phyloP scores from a whole-genome alignment of 2,329 filamentous ascomycete species.

The Pseudocercospora musae region DNA sequence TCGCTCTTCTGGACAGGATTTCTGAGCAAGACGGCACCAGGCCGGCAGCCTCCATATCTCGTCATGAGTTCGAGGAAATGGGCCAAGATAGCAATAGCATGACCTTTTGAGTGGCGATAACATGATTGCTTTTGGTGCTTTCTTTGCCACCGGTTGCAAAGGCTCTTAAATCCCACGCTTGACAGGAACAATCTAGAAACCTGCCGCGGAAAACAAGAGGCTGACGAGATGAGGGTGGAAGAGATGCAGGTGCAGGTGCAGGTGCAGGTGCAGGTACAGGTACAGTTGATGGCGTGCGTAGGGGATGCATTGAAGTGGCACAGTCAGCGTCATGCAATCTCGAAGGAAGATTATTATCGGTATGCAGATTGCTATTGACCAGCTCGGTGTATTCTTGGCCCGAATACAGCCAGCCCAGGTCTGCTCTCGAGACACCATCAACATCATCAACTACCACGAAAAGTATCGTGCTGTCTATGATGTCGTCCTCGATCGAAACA shows the following conservation, averaged over 20 bases:
- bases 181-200: neutral
- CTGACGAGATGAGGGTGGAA: neutral
- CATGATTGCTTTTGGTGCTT: neutral
- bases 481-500: no score
- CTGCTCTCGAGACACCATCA: no score
- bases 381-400: neutral
- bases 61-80: neutral
- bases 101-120: neutral
- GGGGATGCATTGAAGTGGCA: neutral
- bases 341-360: neutral
- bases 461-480: no score
- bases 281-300: neutral
- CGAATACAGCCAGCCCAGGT: neutral
- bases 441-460: no score
- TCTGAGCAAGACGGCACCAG: neutral
- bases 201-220: neutral
- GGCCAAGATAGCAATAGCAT: neutral
- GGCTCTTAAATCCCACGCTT: neutral
- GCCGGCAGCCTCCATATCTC: no score
- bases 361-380: neutral
- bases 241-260: neutral
- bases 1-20: neutral
- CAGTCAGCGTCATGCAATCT: neutral
- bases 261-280: no score
- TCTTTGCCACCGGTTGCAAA: neutral